Evolutionary conservation across 192 early-diverging fungal genomes (phyloP), one percentile per base, ranked within the genome.

Genomic region (Geranomyces variabilis): DNA sequence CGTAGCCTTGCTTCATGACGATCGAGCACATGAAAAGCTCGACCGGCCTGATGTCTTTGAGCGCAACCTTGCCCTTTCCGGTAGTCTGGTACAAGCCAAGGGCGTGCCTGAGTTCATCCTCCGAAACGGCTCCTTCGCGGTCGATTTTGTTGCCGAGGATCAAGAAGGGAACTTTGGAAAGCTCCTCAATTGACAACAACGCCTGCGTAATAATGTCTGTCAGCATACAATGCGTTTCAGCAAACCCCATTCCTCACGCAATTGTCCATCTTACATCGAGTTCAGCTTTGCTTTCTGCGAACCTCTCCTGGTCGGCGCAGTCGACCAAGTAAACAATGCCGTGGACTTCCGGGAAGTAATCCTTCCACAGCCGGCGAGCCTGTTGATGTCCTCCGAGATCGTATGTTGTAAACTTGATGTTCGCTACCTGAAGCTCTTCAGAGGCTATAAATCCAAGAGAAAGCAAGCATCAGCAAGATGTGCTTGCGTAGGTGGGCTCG

Each of bases 1-100:
- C 96, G 80, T 99, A 99, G 79, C 97, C 97, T 85, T 95, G 93
- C 83, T 92, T 90, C 92, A 96, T 94, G 48, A 96, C 93, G 21
- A 99, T 93, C 30, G 95, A 97, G 87, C 95, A 97, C 97, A 99
- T 99, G 77, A 95, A 99, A 61, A 99, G 88, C 85, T 99, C 97
- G 72, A 99, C 95, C 51, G 97, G 93, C 63, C 97, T 89, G 75
- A 96, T 93, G 75, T 95, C 92, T 79, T 92, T 92, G 77, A 96
- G 87, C 63, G 89, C 87, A 44, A 94, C 90, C 83, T 96, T 97
- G 80, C 97, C 97, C 84, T 97, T 98, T 74, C 97, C 97, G 48
- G 96, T 99, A 53, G 96, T 97, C 82, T 99, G 95, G 90, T 90
- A 92, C 71, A 99, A 86, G 30, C 96, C 95, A 64, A 99, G 88